These are phyloP conservation scores for Boletus pseudopeckii DNA, from an alignment of 768 basidiomycete genomes.

Conservation along the genomic window DNA sequence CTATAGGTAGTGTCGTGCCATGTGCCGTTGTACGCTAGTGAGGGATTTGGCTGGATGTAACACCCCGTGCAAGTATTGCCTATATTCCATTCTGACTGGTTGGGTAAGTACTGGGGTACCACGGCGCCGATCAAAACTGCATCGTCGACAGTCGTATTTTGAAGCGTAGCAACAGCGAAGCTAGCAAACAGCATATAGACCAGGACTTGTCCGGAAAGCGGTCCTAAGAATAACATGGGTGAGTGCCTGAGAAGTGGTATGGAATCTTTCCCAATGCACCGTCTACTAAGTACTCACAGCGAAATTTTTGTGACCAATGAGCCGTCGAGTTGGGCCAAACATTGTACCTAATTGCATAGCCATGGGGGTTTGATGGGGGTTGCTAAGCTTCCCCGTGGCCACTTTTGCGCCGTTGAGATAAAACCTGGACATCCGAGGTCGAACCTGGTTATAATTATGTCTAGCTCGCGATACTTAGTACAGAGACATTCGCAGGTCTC, in stretches of 20 bases:
- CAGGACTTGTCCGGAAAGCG: not conserved
- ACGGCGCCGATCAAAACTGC: constrained; percentile 4
- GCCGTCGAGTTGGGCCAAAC: no score
- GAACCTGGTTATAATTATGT: no score
- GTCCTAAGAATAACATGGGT: not conserved
- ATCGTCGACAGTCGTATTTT: constrained; percentile 2
- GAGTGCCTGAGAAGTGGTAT: not conserved
- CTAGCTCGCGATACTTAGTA: no score
- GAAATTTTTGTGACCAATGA: no score
- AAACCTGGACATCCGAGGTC: no score
- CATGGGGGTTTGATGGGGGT: no score
- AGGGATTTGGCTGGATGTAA: not conserved
- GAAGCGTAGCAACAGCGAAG: constrained; percentile 1
- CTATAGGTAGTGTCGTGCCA: constrained; percentile 15
- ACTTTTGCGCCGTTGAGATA: no score
- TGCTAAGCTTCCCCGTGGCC: no score
- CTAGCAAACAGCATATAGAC: not conserved
- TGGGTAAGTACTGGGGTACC: constrained; percentile 9
- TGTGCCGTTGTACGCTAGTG: constrained; percentile 8
- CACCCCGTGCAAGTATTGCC: constrained; percentile 8
- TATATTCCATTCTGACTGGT: not conserved
- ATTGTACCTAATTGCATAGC: no score
- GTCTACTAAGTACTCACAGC: no score
- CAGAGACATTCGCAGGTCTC: no score
- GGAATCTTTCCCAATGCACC: not conserved